A percentile compares a stretch with the other conserved stretches of the same genome.
These are phyloP conservation scores for Macrotyloma uniflorum DNA, from an alignment of 306 rosid genomes.

Conservation along the genomic window DNA sequence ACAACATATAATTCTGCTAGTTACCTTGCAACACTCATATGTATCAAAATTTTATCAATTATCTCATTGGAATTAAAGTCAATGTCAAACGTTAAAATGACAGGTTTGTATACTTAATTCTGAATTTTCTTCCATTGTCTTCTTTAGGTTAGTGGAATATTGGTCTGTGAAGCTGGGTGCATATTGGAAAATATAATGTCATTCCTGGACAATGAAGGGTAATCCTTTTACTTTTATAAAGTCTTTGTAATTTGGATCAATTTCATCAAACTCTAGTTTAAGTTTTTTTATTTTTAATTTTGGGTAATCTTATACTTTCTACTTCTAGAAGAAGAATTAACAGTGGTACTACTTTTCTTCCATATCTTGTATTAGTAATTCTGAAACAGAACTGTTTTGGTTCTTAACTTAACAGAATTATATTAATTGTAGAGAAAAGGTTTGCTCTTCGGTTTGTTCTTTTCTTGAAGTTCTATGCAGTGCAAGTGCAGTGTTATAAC, in stretches of 20 bases:
- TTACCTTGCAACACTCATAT: slow-evolving; percentile 5
- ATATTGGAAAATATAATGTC: slow-evolving; percentile 86
- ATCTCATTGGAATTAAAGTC: slow-evolving; percentile 11
- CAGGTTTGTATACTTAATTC: slow-evolving; percentile 22
- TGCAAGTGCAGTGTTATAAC: slow-evolving; percentile 16
- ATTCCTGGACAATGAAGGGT: slow-evolving; percentile 89
- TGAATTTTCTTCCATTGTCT: slow-evolving; percentile 38
- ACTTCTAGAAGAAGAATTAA: slow-evolving; percentile 25
- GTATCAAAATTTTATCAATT: slow-evolving; percentile 19
- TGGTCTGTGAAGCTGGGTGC: slow-evolving; percentile 98
- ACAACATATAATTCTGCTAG: background rate
- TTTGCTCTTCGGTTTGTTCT: slow-evolving; percentile 9
- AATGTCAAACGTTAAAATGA: slow-evolving; percentile 3
- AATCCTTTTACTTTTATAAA: slow-evolving; percentile 44
- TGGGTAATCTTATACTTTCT: background rate
- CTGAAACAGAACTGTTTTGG: slow-evolving; percentile 10
- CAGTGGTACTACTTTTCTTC: background rate
- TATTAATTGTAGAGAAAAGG: background rate
- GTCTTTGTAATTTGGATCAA: slow-evolving; percentile 13
- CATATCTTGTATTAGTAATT: slow-evolving; percentile 13
- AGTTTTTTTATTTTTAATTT: background rate
- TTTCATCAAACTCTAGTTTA: background rate
- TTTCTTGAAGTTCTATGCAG: slow-evolving; percentile 9
- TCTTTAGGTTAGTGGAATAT: slow-evolving; percentile 91
- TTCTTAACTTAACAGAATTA: slow-evolving; percentile 17